Conservation (phyloP, 2,329 filamentous ascomycete genomes). For the Penicillium sp. region DNA sequence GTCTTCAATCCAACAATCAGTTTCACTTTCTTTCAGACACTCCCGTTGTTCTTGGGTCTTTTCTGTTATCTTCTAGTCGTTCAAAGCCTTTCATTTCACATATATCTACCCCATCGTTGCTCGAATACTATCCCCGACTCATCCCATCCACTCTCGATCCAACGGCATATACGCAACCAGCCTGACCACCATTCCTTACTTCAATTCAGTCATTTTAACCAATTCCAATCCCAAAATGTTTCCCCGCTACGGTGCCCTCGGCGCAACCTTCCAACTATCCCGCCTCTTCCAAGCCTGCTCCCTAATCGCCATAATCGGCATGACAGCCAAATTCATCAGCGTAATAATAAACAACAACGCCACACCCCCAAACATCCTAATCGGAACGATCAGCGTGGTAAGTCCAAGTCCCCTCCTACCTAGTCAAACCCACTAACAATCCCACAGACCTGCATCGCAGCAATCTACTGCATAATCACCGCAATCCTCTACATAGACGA, state of each 20-base stretch:
- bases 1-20: slow-evolving; percentile 6
- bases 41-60: slow-evolving; percentile 1
- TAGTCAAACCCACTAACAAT: not conserved
- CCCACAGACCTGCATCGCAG: slow-evolving; percentile 68
- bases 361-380: slow-evolving; percentile 66
- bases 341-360: slow-evolving; percentile 67
- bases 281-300: slow-evolving; percentile 68
- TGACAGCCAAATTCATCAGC: slow-evolving; percentile 77
- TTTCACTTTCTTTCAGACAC: slow-evolving; percentile 5
- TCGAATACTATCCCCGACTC: not conserved
- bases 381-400: slow-evolving; percentile 78
- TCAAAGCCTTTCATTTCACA: not conserved
- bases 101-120: not conserved
- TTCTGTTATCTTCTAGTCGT: not conserved
- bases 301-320: slow-evolving; percentile 74
- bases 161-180: not conserved
- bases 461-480: slow-evolving; percentile 74
- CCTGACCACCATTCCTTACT: not conserved
- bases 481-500: slow-evolving; percentile 78
- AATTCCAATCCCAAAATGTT: slow-evolving; percentile 18
- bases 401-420: slow-evolving; percentile 48
- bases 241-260: slow-evolving; percentile 63
- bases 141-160: not conserved
- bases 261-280: slow-evolving; percentile 72
- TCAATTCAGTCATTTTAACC: not conserved